Base-by-base conservation (phyloP, 2,329 filamentous ascomycete species). In the Scedosporium apiospermum region DNA sequence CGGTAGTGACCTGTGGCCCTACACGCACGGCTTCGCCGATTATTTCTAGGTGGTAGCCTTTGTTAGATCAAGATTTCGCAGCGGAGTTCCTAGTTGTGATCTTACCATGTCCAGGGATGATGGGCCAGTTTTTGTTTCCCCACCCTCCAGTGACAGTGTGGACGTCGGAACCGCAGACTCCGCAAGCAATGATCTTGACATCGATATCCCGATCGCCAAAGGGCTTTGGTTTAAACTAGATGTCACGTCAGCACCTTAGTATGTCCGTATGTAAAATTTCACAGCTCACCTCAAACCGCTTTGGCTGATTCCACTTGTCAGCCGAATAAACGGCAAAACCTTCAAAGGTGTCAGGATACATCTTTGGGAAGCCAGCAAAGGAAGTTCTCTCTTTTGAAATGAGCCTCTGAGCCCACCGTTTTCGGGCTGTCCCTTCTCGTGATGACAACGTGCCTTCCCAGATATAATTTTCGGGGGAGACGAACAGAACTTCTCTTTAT, bases 181-280 rank as follows among this genome's bases (percentile, higher is more conserved):
- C 86, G 70, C 87, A 89, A 64, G 82, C 84, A 63, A 88, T 82
- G 67, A 92, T 87, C 73, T 88, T 85, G 71, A 92, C 83, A 69
- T 91, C 88, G 67, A 91, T 81, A 71, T 90, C 87, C 73, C 85
- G 79, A 68, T 88, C 85, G 63, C 85, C 86, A 69, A 89, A 89
- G 23, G 84, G 83, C 77, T 90, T 90, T 64, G 88, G 81, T 66
- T 82, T 82, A 75, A 87, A 85, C 81, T 88, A 57, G 3, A 53
- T 10, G 0, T 9, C 4, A 59, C 30, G 7, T 42, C 6, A 21
- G 44, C 51, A 53, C 23, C 21, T 3, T 6, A 26, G 12, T 16
- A 21, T 3, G 51, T 58, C 42, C 1, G 42, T 27, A 58, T 38
- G n/a, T 9, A 58, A 7, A 55, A 21, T 30, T 46, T 41, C 5